Conservation (phyloP, 2,329 filamentous ascomycete genomes). For the Phaeophleospora eucalypticola region DNA sequence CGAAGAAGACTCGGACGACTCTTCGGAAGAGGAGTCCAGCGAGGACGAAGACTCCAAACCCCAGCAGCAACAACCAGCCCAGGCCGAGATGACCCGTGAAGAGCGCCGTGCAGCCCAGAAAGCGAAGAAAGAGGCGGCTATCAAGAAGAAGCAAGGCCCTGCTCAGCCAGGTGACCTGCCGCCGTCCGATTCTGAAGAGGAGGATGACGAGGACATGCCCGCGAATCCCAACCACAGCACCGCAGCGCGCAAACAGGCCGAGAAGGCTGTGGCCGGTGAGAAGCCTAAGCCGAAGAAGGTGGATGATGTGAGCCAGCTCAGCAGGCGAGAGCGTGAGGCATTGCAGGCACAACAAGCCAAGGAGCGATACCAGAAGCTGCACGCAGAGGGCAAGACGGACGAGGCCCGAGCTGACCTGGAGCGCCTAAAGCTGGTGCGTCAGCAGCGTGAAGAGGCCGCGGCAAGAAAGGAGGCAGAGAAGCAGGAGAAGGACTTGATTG, state of each 20-base stretch:
- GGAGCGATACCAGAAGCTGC: slow-evolving; percentile 85
- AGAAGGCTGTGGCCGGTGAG: slow-evolving; percentile 43
- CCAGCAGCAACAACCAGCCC: slow-evolving; percentile 36
- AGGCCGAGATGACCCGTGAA: slow-evolving; percentile 66
- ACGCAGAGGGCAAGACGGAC: slow-evolving; percentile 93
- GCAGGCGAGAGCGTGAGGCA: slow-evolving; percentile 69
- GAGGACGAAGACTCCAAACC: slow-evolving; percentile 35
- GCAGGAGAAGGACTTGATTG: slow-evolving; percentile 48
- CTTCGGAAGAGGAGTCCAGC: slow-evolving; percentile 43
- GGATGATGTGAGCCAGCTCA: slow-evolving; percentile 53
- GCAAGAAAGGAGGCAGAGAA: slow-evolving; percentile 70
- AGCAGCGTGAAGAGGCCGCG: slow-evolving; percentile 80
- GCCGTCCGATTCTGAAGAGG: slow-evolving; percentile 55
- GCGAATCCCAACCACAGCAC: slow-evolving; percentile 84
- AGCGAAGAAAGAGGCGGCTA: slow-evolving; percentile 84
- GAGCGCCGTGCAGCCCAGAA: slow-evolving; percentile 84
- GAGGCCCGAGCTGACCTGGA: slow-evolving; percentile 88
- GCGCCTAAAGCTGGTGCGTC: slow-evolving; percentile 72
- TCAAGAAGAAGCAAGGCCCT: slow-evolving; percentile 65
- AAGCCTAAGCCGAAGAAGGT: slow-evolving; percentile 55
- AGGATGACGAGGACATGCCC: slow-evolving; percentile 63
- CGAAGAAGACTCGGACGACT: slow-evolving; percentile 46
- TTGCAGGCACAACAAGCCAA: slow-evolving; percentile 82
- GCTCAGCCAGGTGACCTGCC: slow-evolving; percentile 85
- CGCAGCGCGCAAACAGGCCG: slow-evolving; percentile 65